Base-by-base conservation (phyloP, 495 filamentous ascomycete species). In the Glutinoglossum americanum region DNA sequence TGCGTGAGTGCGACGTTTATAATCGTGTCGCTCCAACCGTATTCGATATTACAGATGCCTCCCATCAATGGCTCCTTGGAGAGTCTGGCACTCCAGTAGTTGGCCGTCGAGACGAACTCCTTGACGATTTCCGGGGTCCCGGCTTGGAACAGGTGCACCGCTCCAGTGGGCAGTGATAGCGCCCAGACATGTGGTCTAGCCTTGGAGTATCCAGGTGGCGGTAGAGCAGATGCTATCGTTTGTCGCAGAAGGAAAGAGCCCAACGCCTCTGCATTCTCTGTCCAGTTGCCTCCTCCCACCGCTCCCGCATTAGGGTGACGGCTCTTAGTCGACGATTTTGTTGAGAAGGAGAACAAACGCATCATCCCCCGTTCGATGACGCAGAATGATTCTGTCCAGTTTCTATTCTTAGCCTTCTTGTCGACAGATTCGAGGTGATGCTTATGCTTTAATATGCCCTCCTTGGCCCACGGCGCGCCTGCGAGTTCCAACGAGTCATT, bases 321-420 rank as follows among this genome's bases (percentile, higher is more conserved):
- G 41, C 72, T 68, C 62, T 83, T 83, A 65, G 81, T 74, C 0
- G 84, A 84, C 62, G 88, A 89, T 1, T 82, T 76, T 19, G 82
- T 79, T 58, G 69, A 77, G 73, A 99, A 99, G 0, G 87, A 90
- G 69, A 99, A 99, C 3, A 99, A 74, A 35, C 86, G 87, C 75
- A 99, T 80, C 70, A 82, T 87, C n/a, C 92, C 92, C 63, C 92
- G 93, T 61, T 95, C 87, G 59, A 99, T 84, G 41, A 99, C 92
- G n/a, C 90, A 93, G 66, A 99, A 99, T 55, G 87, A 87, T 61
- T 97, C 89, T 56, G 76, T 82, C 92, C 92, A 99, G 57, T 85
- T 87, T 27, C 89, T 77, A 64, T 95, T 87, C 67, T 89, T 95
- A 56, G 90, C 84, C 63, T 84, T 82, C 74, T 92, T 95, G 61